Percentiles rank a stretch among this genome's conserved stretches.
Evolutionary conservation across 2,329 filamentous ascomycete species (phyloP).

Genomic region (Pseudonectria buxi): DNA sequence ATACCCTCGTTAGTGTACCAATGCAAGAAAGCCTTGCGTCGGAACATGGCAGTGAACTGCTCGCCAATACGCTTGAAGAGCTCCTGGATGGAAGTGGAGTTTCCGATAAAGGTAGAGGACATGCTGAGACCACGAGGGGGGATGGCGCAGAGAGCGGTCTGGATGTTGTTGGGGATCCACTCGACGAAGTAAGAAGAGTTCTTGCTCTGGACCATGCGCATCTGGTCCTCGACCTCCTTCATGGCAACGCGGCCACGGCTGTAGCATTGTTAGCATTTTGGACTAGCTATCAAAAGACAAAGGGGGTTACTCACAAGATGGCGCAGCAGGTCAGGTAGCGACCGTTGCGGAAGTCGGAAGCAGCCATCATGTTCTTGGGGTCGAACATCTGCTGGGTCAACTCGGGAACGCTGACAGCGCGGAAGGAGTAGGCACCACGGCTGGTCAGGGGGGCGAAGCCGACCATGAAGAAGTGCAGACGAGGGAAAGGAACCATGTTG

Average conservation of each 20-base stretch:
- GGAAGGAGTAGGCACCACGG: conserved; percentile 80
- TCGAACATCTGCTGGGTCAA: conserved; percentile 99
- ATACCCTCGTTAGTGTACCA: conserved; percentile 99
- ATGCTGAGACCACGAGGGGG: conserved; percentile 97
- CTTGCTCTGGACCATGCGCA: conserved; percentile 99
- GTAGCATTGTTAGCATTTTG: conserved; percentile 9
- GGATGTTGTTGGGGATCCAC: conserved; percentile 99
- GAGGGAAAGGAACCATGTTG: conserved; percentile 99
- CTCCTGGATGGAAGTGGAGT: conserved; percentile 99
- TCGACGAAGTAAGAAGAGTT: conserved; percentile 99
- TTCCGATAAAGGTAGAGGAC: conserved; percentile 98
- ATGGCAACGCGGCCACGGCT: conserved; percentile 98
- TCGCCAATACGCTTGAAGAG: conserved; percentile 99
- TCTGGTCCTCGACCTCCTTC: conserved; percentile 99
- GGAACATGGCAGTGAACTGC: conserved; percentile 99
- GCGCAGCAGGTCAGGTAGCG: conserved; percentile 99
- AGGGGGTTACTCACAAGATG: conserved; percentile 66
- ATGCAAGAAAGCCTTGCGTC: conserved; percentile 99
- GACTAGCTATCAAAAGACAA: not conserved
- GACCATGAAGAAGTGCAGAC: conserved; percentile 99
- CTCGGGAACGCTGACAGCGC: conserved; percentile 93
- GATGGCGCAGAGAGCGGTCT: conserved; percentile 98
- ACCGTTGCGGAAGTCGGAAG: conserved; percentile 98
- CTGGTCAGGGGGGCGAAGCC: conserved; percentile 98
- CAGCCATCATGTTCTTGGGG: conserved; percentile 99